Evolutionary conservation across 192 early-diverging fungal genomes (phyloP).

Genomic region (Ramicandelaber brevisporus): DNA sequence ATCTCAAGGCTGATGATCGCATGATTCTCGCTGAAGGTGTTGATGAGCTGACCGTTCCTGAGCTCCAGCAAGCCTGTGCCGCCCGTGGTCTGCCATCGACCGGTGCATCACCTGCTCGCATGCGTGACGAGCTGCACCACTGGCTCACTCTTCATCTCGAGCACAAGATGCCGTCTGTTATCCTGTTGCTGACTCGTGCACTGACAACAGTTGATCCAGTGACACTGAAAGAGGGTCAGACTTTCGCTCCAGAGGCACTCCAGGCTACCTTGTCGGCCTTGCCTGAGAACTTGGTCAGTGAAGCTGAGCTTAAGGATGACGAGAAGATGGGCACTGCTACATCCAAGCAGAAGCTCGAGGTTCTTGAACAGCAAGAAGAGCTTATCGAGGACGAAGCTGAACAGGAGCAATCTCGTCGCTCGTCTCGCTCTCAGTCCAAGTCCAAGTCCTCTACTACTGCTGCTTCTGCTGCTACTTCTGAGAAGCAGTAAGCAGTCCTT

Average conservation of each 20-base stretch:
- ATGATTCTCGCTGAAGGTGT: conserved; percentile 69
- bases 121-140: conserved; percentile 67
- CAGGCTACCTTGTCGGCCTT: conserved; percentile 78
- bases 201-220: conserved; percentile 50
- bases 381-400: conserved; percentile 84
- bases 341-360: conserved; percentile 75
- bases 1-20: conserved; percentile 73
- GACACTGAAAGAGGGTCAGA: conserved; percentile 52
- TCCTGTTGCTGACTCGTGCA: conserved; percentile 75
- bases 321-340: conserved; percentile 77
- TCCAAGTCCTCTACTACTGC: too few relatives aligned
- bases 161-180: conserved; percentile 71
- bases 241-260: conserved; percentile 56
- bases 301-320: conserved; percentile 67
- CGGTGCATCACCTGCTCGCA: conserved; percentile 70
- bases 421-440: too few relatives aligned
- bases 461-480: too few relatives aligned
- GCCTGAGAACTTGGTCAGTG: conserved; percentile 70
- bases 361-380: conserved; percentile 88
- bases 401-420: conserved; percentile 72
- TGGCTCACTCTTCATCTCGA: conserved; percentile 88
- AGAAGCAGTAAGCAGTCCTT: too few relatives aligned
- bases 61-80: conserved; percentile 66
- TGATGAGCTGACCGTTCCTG: conserved; percentile 63
- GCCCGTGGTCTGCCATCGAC: conserved; percentile 72